These are phyloP conservation scores for Rhizophagus sp. DNA, from an alignment of 192 early-diverging fungal genomes.

Conservation along the genomic window DNA sequence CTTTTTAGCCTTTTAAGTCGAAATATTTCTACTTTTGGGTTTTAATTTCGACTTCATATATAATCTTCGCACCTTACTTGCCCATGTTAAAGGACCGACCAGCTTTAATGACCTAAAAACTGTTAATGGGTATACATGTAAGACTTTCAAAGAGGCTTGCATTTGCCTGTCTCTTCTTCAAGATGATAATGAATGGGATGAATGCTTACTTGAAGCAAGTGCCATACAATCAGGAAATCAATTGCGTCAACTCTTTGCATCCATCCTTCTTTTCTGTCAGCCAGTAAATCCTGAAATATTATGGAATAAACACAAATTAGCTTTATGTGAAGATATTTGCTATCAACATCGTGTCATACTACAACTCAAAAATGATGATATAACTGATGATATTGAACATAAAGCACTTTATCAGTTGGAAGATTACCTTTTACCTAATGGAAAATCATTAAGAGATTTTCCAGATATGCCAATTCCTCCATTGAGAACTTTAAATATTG, in stretches of 20 bases:
- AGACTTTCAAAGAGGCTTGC: conserved; percentile 33
- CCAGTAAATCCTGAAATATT: background rate
- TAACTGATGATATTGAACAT: background rate
- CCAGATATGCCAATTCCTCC: conserved; percentile 17
- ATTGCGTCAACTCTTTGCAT: background rate
- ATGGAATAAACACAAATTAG: background rate
- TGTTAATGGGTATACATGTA: conserved; percentile 2
- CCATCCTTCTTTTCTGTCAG: background rate
- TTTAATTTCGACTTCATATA: too few species aligned
- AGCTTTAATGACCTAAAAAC: conserved; percentile 26
- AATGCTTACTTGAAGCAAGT: background rate
- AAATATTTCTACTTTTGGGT: too few species aligned
- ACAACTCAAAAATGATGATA: background rate
- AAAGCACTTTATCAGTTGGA: conserved; percentile 3
- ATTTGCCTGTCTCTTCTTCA: background rate
- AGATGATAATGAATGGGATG: background rate
- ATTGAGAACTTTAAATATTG: background rate
- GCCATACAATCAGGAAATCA: background rate
- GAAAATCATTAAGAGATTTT: conserved; percentile 24
- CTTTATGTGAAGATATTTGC: conserved; percentile 23
- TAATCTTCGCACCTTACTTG: too few species aligned
- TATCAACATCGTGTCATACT: background rate
- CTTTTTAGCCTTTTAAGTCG: too few species aligned
- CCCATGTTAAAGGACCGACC: too few species aligned
- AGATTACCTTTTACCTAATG: conserved; percentile 15